Conservation (phyloP, 2,329 filamentous ascomycete genomes). For the Aspergillus aculeatinus region DNA sequence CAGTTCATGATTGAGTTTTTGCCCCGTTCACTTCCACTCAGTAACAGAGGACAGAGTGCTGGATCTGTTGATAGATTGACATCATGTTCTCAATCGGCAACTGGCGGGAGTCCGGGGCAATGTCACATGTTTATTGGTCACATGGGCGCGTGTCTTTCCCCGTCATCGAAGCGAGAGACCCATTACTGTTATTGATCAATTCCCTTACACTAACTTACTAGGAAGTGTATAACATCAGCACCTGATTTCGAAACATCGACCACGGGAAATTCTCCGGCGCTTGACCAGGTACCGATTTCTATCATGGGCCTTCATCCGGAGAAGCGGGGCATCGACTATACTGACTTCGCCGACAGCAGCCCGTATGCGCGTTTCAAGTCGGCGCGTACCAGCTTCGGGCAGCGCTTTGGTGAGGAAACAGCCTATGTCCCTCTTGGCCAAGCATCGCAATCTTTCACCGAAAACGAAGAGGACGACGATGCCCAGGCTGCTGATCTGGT, state of each 20-base stretch:
- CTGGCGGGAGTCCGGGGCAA: neutral
- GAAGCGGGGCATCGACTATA: conserved; percentile 26
- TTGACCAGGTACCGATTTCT: neutral
- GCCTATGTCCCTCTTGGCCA: conserved; percentile 35
- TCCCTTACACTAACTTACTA: neutral
- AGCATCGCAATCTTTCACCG: conserved; percentile 24
- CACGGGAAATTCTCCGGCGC: neutral
- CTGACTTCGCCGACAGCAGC: conserved; percentile 30
- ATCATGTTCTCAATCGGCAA: neutral
- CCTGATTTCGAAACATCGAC: neutral
- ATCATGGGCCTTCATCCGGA: conserved; percentile 15
- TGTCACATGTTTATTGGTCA: conserved; percentile 5
- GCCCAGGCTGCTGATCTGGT: conserved; percentile 34
- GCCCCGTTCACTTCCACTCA: neutral
- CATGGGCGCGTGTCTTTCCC: conserved; percentile 19
- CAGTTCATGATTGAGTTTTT: neutral
- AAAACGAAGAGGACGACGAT: conserved; percentile 38
- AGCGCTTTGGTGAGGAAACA: conserved; percentile 30
- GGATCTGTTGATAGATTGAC: neutral
- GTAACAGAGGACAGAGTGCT: no score
- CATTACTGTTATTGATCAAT: neutral
- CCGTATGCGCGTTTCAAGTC: conserved; percentile 7
- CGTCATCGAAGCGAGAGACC: conserved; percentile 1
- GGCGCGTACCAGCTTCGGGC: conserved; percentile 20
- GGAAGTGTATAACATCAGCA: neutral